Base-by-base conservation (phyloP, 441 rosid genomes). In the Pelargonium citronellum region DNA sequence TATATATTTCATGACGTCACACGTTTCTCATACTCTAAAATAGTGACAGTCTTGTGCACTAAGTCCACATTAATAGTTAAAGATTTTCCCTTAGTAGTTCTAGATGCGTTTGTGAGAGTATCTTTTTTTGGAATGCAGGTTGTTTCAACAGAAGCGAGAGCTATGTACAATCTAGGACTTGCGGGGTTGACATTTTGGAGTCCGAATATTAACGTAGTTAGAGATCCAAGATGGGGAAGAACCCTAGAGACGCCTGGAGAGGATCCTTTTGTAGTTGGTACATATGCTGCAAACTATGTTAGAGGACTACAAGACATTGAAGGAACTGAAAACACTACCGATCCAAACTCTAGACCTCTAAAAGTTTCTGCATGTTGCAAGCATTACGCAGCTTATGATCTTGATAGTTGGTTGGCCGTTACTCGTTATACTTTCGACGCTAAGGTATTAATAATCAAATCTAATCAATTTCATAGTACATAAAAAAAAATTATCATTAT, bases 221-320 rank as follows among this genome's bases (percentile, higher is more conserved):
- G 86, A 43, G 86, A 85, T 53, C 89, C 87, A 7, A 76, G 87
- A 61, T 82, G 89, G 87, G 83, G 87, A 20, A 77, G 87, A 62
- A 78, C 70, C 4, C 70, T 65, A 7, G 89, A 85, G 78, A 83
- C 87, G 1, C 83, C 86, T 0, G 84, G 89, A 0, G 84, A 85
- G 64, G 89, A 85, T 71, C 89, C 89, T 65, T 78, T 68, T 7
- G 78, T 82, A 3, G 78, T 68, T 7, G 83, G 83, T 0, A 70
- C 19, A 16, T 85, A 81, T 30, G 85, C 80, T 11, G 85, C 70
- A 24, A 70, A 71, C 41, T 83, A 76, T 53, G 85, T 85, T 2
- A 74, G 79, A 55, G 89, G 89, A 2, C 62, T 83, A 17, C 89
- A 85, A 67, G 88, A 81, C 39, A 75, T 81, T 20, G 76, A 71